Percentiles rank a stretch among this genome's conserved stretches.
phyloP scores from a whole-genome alignment of 1,284 basidiomycete genomes.

The Rhodotorula sp. region DNA sequence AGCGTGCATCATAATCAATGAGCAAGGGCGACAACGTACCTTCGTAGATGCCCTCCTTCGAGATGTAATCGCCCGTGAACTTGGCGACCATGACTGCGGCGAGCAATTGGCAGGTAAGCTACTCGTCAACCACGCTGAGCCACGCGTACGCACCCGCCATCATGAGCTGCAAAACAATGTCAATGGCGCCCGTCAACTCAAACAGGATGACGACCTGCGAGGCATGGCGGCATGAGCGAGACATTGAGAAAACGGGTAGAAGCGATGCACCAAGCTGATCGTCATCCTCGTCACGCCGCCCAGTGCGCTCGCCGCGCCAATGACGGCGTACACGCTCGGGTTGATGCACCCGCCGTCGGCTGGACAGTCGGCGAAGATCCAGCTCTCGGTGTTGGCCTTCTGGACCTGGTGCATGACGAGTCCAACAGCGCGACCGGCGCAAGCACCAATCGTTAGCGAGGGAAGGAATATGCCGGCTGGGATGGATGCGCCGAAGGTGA shows the following conservation, averaged over 20 bases:
- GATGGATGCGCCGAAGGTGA: conserved; percentile 91
- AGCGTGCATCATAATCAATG: background rate
- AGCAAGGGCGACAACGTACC: conserved; percentile 6
- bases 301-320: conserved; percentile 75
- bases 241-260: background rate
- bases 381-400: conserved; percentile 61
- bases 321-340: conserved; percentile 77
- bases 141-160: conserved; percentile 63
- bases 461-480: conserved; percentile 98
- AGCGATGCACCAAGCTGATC: conserved; percentile 54
- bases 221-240: conserved; percentile 49
- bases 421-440: conserved; percentile 86
- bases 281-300: conserved; percentile 78
- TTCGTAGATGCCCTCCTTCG: conserved; percentile 44
- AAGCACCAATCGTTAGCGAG: conserved; percentile 91
- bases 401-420: conserved; percentile 78
- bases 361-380: conserved; percentile 65
- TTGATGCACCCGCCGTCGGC: conserved; percentile 68
- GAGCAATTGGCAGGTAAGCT: background rate
- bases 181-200: conserved; percentile 89
- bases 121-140: conserved; percentile 59
- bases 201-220: conserved; percentile 89
- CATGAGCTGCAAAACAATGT: conserved; percentile 92
- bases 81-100: conserved; percentile 82
- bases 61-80: conserved; percentile 47